phyloP scores from a whole-genome alignment of 208 protist species.

The Trypanosoma conorhini region DNA sequence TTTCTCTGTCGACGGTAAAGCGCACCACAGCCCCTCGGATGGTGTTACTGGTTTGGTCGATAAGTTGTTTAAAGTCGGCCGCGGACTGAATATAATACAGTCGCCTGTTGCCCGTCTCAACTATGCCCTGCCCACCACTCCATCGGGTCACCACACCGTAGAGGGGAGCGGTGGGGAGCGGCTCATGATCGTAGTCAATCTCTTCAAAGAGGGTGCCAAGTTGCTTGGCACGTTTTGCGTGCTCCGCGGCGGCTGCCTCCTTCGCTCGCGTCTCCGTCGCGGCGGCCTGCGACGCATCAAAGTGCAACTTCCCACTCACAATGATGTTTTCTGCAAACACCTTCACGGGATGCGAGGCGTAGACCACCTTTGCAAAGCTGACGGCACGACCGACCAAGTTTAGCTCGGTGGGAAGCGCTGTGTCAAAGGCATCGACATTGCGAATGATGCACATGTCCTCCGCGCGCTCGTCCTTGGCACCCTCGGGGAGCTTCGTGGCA shows the following conservation, averaged over 20 bases:
- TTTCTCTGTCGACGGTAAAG: slow-evolving; percentile 50
- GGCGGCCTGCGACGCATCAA: slow-evolving; percentile 49
- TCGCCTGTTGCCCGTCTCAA: slow-evolving; percentile 70
- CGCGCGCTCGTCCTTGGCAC: not conserved
- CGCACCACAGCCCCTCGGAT: slow-evolving; percentile 83
- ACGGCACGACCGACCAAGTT: slow-evolving; percentile 65
- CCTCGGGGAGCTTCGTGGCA: slow-evolving; percentile 18
- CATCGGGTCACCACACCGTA: slow-evolving; percentile 90
- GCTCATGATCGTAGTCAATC: slow-evolving; percentile 13
- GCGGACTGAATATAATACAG: slow-evolving; percentile 76
- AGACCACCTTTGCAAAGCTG: slow-evolving; percentile 67
- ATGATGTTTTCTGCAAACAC: slow-evolving; percentile 77
- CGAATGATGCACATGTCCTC: slow-evolving; percentile 66
- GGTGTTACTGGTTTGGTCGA: slow-evolving; percentile 52
- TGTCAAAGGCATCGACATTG: slow-evolving; percentile 77
- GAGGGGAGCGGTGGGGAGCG: slow-evolving; percentile 38
- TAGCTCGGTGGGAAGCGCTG: slow-evolving; percentile 71
- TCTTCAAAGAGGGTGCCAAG: slow-evolving; percentile 27
- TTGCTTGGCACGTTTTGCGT: slow-evolving; percentile 25
- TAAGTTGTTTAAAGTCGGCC: slow-evolving; percentile 76
- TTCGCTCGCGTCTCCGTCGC: slow-evolving; percentile 42
- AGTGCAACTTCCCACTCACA: slow-evolving; percentile 47
- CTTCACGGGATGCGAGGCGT: slow-evolving; percentile 48
- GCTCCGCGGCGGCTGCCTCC: slow-evolving; percentile 28
- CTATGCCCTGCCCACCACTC: slow-evolving; percentile 83